Percentiles rank a stretch among this genome's conserved stretches.
Conservation (phyloP, 179 eudicot genomes). For the Gypsophila paniculata region DNA sequence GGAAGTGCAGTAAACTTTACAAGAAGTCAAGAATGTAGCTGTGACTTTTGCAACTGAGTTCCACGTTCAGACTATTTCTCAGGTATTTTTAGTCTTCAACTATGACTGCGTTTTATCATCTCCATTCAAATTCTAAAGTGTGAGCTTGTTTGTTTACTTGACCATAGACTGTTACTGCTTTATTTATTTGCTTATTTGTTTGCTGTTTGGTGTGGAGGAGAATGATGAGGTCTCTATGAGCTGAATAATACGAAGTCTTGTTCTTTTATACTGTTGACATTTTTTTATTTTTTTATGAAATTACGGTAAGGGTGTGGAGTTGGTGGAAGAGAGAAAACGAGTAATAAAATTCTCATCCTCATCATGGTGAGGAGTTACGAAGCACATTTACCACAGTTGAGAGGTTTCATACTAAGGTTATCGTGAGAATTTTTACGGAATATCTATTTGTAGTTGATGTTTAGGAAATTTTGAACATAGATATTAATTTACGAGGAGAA, state of each 20-base stretch:
- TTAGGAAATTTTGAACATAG: not conserved
- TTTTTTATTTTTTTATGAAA: too few species aligned
- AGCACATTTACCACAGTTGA: too few species aligned
- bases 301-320: too few species aligned
- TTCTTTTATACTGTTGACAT: too few species aligned
- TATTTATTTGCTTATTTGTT: not conserved
- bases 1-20: not conserved
- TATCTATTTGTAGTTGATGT: too few species aligned
- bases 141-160: slow-evolving; percentile 16
- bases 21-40: not conserved
- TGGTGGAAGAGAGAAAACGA: too few species aligned
- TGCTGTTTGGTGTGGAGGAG: not conserved
- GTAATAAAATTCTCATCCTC: not conserved
- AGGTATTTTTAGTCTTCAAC: slow-evolving; percentile 10
- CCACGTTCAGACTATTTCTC: slow-evolving; percentile 8
- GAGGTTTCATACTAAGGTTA: too few species aligned
- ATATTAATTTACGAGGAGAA: too few species aligned
- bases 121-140: slow-evolving; percentile 17
- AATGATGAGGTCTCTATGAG: not conserved
- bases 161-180: slow-evolving; percentile 14
- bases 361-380: not conserved
- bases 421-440: too few species aligned
- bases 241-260: not conserved
- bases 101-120: not conserved
- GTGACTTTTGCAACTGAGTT: not conserved